phyloP scores from a whole-genome alignment of 768 basidiomycete species.

The Leucosporidium scottii region DNA sequence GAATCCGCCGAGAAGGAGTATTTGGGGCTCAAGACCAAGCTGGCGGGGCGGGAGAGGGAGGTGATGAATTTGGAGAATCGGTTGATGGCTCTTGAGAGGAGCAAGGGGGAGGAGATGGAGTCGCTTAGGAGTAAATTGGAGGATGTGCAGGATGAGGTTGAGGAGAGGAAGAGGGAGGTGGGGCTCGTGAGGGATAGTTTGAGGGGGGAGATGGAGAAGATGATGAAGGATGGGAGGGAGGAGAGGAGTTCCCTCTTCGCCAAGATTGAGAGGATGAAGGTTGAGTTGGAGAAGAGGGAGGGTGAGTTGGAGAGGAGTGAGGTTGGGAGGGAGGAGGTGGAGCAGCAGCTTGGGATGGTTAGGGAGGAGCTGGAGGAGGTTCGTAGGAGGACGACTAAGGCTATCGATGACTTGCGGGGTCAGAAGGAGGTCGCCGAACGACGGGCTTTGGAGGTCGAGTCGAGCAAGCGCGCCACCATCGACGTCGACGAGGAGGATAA shows the following conservation, averaged over 20 bases:
- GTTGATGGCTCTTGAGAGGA: background rate
- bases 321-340: constrained; percentile 7
- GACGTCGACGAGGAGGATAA: background rate
- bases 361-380: background rate
- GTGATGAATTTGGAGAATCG: background rate
- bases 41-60: too few relatives aligned
- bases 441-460: background rate
- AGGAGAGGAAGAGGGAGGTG: background rate
- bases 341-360: background rate
- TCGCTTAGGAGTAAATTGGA: background rate
- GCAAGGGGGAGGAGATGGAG: background rate
- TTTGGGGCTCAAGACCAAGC: too few relatives aligned
- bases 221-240: background rate
- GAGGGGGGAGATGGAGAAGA: background rate
- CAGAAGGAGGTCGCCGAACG: constrained; percentile 1
- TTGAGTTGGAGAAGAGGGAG: background rate
- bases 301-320: constrained; percentile 10
- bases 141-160: background rate
- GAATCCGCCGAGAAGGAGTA: too few relatives aligned
- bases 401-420: background rate
- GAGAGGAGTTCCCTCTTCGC: background rate
- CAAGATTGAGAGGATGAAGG: background rate
- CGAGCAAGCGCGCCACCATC: too few relatives aligned
- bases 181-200: background rate
- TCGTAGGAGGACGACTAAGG: background rate